Base-by-base conservation (phyloP, 2,329 filamentous ascomycete genomes). In the Fonsecaea nubica region DNA sequence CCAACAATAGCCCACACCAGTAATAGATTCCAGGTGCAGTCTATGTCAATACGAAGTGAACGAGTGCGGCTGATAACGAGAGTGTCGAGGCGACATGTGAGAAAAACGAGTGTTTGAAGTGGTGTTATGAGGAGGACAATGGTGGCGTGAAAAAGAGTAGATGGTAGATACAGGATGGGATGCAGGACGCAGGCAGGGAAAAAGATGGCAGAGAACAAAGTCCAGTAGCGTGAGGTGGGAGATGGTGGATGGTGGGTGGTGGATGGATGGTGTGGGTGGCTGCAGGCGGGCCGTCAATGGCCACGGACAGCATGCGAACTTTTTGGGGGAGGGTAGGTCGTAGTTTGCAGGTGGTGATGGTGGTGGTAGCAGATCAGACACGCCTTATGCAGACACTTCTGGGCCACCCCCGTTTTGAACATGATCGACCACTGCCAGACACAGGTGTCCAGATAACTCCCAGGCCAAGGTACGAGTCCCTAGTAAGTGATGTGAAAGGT, bases 11-110 rank as follows among this genome's bases (percentile, higher is more conserved):
- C 42, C 58, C 40, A 36, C 18, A 45, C 58, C n/a, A 25, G 30
- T 32, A 25, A 60, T 18, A 52, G 4, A 42, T 52, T 13, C 32
- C 50, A 21, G 42, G 25, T n/a, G 3, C 30, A 25, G 25, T 18
- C 50, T 30, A 30, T 42, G 25, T 42, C 15, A 12, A 52, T 60
- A 25, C 40, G 7, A 60, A 61, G 45, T 48, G 58, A 61, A 61
- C 40, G 45, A 30, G 18, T 61, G 58, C 18, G 36, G 10, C 25
- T 8, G 58, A 8, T 30, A 42, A 48, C 18, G 42, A 53, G 58
- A 21, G 58, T 48, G n/a, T n/a, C 40, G 42, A 53, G 21, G 18
- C 25, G 33, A 38, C 4, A 45, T 25, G 4, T 38, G 58, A 54
- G 10, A 30, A 35, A 45, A 35, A 25, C 15, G 35, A 30, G 45